These are phyloP conservation scores for Linnemannia schmuckeri DNA, from an alignment of 192 early-diverging fungal species.

Conservation along the genomic window DNA sequence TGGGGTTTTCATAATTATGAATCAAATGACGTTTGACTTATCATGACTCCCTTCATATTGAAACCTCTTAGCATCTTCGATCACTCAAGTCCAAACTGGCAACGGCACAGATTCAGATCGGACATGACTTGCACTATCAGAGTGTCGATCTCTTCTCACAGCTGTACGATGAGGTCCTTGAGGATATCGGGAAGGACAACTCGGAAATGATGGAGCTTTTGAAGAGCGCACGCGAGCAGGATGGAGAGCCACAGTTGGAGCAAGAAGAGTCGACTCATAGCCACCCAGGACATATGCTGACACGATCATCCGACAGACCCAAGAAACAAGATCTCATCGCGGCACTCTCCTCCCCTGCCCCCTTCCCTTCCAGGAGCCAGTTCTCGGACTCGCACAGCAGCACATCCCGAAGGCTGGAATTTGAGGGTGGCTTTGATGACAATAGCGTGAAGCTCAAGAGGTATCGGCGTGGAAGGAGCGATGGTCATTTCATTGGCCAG, in stretches of 20 bases:
- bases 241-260: slow-evolving; percentile 5
- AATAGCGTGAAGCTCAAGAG: slow-evolving; percentile 17
- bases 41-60: not conserved
- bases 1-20: not conserved
- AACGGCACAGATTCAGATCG: slow-evolving; percentile 45
- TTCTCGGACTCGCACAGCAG: not conserved
- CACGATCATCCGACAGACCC: slow-evolving; percentile 49
- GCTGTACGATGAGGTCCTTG: slow-evolving; percentile 48
- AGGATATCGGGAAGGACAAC: slow-evolving; percentile 50
- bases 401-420: not conserved
- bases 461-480: slow-evolving; percentile 7
- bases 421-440: slow-evolving; percentile 27
- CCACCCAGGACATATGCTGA: slow-evolving; percentile 38
- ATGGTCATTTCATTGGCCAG: slow-evolving; percentile 44
- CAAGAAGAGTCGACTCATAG: not conserved
- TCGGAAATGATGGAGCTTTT: slow-evolving; percentile 44
- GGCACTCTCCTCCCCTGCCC: not conserved
- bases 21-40: not conserved
- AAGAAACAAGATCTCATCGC: slow-evolving; percentile 33
- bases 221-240: slow-evolving; percentile 18
- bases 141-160: slow-evolving; percentile 50
- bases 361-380: not conserved
- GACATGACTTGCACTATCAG: slow-evolving; percentile 42
- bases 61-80: slow-evolving; percentile 33
- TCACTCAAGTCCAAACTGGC: slow-evolving; percentile 43